phyloP scores from a whole-genome alignment of 2,329 filamentous ascomycete species.

The Stachybotrys echinatus region DNA sequence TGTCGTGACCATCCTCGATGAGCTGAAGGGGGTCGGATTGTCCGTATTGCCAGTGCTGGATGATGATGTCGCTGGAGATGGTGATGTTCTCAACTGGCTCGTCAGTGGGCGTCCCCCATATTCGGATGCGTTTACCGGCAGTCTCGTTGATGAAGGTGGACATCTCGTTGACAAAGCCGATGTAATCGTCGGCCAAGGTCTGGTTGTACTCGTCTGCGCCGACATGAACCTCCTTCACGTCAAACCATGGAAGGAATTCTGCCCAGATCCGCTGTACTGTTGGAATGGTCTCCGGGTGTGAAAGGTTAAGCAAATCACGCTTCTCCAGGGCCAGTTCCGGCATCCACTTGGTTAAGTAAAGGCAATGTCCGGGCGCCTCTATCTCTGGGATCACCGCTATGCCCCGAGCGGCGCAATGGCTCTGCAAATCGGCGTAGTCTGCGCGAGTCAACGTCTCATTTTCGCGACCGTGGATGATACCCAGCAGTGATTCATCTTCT shows the following conservation, averaged over 20 bases:
- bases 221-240: conserved; percentile 45
- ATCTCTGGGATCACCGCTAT: conserved; percentile 49
- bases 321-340: conserved; percentile 40
- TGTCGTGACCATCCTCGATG: conserved; percentile 25
- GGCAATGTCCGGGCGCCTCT: conserved; percentile 45
- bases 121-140: conserved; percentile 37
- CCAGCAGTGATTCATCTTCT: conserved; percentile 36
- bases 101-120: conserved; percentile 39
- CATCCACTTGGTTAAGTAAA: conserved; percentile 49
- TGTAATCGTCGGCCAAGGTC: conserved; percentile 37
- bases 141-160: conserved; percentile 30
- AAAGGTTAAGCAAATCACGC: conserved; percentile 44
- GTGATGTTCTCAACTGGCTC: conserved; percentile 28
- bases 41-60: conserved; percentile 44
- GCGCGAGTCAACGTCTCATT: conserved; percentile 40
- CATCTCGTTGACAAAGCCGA: conserved; percentile 44
- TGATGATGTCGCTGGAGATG: conserved; percentile 31
- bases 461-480: conserved; percentile 5
- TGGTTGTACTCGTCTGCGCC: conserved; percentile 48
- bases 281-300: conserved; percentile 42
- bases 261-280: conserved; percentile 44
- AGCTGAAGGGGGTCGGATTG: conserved; percentile 39
- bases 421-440: conserved; percentile 43
- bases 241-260: conserved; percentile 48
- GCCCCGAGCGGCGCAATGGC: conserved; percentile 41